Evolutionary conservation across 108 stramenopile species (phyloP).

Genomic region (Cyclostephanos invisitatus): DNA sequence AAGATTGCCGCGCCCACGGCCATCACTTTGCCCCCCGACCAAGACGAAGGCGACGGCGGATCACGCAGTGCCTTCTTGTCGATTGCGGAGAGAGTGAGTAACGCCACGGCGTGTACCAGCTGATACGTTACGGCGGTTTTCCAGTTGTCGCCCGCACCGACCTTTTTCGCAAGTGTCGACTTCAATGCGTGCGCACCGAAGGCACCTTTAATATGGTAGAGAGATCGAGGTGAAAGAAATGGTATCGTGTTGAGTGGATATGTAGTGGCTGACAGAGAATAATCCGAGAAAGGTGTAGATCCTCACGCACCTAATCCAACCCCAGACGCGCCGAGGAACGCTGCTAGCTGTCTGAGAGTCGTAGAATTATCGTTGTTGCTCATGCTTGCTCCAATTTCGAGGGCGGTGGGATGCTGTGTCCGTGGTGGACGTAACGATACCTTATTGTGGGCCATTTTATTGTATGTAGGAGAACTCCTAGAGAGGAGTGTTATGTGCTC

Average conservation of each 20-base stretch:
- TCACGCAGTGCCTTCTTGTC: conserved; percentile 16
- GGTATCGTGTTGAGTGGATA: not conserved
- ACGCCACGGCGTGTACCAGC: conserved; percentile 76
- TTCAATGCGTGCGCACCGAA: conserved; percentile 81
- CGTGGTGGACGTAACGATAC: no score
- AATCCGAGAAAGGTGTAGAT: not conserved
- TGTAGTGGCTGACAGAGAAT: not conserved
- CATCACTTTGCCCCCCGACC: conserved; percentile 70
- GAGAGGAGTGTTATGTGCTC: no score
- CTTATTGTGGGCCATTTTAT: no score
- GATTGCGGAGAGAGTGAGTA: conserved; percentile 66
- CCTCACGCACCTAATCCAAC: conserved; percentile 42
- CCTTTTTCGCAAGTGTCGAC: conserved; percentile 50
- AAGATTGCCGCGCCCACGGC: conserved; percentile 68
- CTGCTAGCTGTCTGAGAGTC: conserved; percentile 52
- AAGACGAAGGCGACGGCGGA: conserved; percentile 12
- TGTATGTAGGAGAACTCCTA: no score
- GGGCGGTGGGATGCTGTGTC: no score
- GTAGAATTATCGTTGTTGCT: conserved; percentile 35
- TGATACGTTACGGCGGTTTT: conserved; percentile 83
- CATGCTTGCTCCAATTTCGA: not conserved
- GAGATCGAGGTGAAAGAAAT: not conserved
- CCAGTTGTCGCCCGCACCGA: conserved; percentile 62
- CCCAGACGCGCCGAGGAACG: conserved; percentile 69
- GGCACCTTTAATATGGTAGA: conserved; percentile 45